Percentiles rank a stretch among this genome's conserved stretches.
Evolutionary conservation across 345 rosid species (phyloP).

Genomic region (Mercurialis annua): DNA sequence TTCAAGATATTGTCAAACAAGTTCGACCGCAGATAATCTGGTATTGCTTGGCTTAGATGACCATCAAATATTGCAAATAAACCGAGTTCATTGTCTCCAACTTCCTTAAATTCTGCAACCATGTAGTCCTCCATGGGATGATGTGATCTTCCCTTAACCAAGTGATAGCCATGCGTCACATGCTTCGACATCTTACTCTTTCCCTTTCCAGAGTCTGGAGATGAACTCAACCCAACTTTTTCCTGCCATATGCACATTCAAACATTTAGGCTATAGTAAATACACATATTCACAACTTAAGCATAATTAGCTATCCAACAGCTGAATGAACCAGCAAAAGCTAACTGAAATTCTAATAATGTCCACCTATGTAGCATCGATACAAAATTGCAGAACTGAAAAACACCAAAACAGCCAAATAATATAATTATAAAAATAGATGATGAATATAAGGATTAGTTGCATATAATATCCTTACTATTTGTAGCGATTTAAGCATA

Average conservation of each 20-base stretch:
- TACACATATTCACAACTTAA: background rate
- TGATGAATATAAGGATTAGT: too few relatives aligned
- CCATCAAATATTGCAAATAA: slow-evolving; percentile 92
- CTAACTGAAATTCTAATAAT: background rate
- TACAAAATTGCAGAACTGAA: too few relatives aligned
- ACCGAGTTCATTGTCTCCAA: slow-evolving; percentile 76
- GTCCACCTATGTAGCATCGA: background rate
- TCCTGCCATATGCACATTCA: slow-evolving; percentile 38
- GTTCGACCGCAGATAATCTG: slow-evolving; percentile 66
- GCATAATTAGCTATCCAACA: background rate
- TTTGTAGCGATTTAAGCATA: too few relatives aligned
- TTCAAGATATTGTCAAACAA: slow-evolving; percentile 77
- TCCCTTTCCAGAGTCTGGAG: slow-evolving; percentile 79
- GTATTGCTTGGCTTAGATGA: slow-evolving; percentile 74
- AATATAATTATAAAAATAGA: too few relatives aligned
- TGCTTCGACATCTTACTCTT: slow-evolving; percentile 80
- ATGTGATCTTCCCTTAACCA: slow-evolving; percentile 67
- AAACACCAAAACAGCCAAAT: too few relatives aligned
- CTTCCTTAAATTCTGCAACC: slow-evolving; percentile 71
- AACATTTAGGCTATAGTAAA: background rate
- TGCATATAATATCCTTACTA: too few relatives aligned
- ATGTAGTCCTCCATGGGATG: slow-evolving; percentile 89
- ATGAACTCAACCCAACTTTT: slow-evolving; percentile 65
- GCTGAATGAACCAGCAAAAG: background rate
- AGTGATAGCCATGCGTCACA: slow-evolving; percentile 75